Base-by-base conservation (phyloP, 768 basidiomycete genomes). In the Tricholomella constricta region DNA sequence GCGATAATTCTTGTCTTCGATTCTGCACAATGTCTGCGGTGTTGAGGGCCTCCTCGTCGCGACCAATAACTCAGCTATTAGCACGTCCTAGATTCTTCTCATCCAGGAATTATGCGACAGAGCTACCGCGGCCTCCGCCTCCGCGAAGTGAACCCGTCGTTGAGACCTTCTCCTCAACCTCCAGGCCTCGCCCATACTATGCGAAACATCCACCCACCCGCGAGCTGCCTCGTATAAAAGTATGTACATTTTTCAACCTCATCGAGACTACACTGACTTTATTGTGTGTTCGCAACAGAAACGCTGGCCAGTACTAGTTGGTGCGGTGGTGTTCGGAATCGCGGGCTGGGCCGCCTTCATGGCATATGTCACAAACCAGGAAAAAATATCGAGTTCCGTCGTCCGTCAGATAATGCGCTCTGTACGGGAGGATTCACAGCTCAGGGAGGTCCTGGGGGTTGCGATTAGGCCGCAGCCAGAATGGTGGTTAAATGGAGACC, bases 401-500 rank as follows among this genome's bases (percentile, higher is more conserved):
- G 82, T 86, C 53, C 80, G 81, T 40, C 85, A 83, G 58, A 75
- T 91, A 49, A 67, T 88, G 70, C 77, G 79, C 34, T 81, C 80
- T 4, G 69, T 89, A 38, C 80, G 79, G 54, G 78, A 79, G 14
- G 80, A 78, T 56, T 58, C 70, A 6, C 74, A 75, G 52, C 60
- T 90, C 58, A 70, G 69, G 43, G 79, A 77, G 22, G 70, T 73
- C 2, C 69, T 92, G 52, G 89, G 89, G 2, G 82, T 87, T 40
- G 86, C 82, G 6, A 79, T 88, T 49, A 72, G 83, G 38, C 77
- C 82, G 0, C 82, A 86, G 55, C 81, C 84, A 0, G 80, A 81
- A 42, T 87, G 85, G 85, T 91, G 83, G 73, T 68, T 91, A 60
- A 89, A 89, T 56, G 89, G 89, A 1, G 83, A 89, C 60, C 88